A percentile compares a stretch with the other conserved stretches of the same genome.
Evolutionary conservation across 2,329 filamentous ascomycete genomes (phyloP).

Genomic region (Cryoendolithus antarcticus): DNA sequence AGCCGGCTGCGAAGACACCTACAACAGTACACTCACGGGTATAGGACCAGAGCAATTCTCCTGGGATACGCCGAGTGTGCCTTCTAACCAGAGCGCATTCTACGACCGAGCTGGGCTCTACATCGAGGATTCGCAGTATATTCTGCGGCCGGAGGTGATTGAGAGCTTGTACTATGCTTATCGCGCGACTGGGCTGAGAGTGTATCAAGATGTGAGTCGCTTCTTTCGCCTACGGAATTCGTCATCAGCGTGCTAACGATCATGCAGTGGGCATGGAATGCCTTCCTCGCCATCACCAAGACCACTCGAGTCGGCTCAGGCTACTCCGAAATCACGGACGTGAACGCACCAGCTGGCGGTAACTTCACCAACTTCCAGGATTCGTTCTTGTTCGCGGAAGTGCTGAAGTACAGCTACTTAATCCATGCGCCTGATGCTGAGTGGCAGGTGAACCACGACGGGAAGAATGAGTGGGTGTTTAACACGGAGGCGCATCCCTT

Average conservation of each 20-base stretch:
- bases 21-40: constrained; percentile 52
- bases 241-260: too few species aligned
- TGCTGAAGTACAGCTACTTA: constrained; percentile 57
- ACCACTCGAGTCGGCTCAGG: constrained; percentile 54
- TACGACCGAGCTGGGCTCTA: constrained; percentile 61
- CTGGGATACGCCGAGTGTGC: constrained; percentile 24
- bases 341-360: constrained; percentile 52
- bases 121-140: constrained; percentile 48
- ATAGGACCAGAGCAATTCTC: constrained; percentile 58
- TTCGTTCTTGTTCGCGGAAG: constrained; percentile 80
- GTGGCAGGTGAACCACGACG: constrained; percentile 16
- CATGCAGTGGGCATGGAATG: constrained; percentile 59
- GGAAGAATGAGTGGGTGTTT: constrained; percentile 44
- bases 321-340: constrained; percentile 53
- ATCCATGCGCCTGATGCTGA: constrained; percentile 7
- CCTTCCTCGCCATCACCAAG: constrained; percentile 54
- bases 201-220: constrained; percentile 52
- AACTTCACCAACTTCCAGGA: constrained; percentile 60
- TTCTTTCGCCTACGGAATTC: too few species aligned
- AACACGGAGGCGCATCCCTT: constrained; percentile 56
- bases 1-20: constrained; percentile 62
- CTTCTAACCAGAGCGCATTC: constrained; percentile 38
- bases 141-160: constrained; percentile 67
- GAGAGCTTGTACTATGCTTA: constrained; percentile 83
- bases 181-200: constrained; percentile 59